Base-by-base conservation (phyloP, 1,284 basidiomycete genomes). In the Sparassis latifolia region DNA sequence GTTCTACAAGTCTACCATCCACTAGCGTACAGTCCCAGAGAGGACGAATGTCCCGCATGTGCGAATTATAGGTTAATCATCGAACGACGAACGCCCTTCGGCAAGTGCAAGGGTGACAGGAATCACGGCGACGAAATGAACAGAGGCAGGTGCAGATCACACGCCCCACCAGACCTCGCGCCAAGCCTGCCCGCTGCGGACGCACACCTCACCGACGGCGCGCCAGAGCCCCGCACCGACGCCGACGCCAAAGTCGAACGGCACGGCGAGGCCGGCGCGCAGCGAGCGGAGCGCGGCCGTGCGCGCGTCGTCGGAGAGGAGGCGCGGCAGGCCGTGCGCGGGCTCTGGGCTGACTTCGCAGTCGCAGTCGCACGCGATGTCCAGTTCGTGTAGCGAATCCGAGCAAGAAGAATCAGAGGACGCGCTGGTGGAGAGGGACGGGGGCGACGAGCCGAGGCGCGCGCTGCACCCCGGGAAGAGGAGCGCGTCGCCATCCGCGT, bases 391-490 rank as follows among this genome's bases (percentile, higher is more conserved):
- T 2, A 1, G 5, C 6, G 33, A 42, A 31, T n/a, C 31, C 10
- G 45, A 28, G 10, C 42, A 30, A 20, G 47, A 46, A 29, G 33
- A 44, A 4, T 56, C 57, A 10, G 52, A 30, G 29, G 5, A 43
- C 48, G 28, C 41, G 40, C 2, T 48, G 45, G 20, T 32, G 33
- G 10, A 45, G 40, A 3, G 46, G 35, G 32, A 33, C 2, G 41
- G 12, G 27, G 43, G 30, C 4, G 30, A 9, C 10, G 37, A 35
- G 27, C 44, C 37, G 0, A 39, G 29, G 35, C 51, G 42, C 30
- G 53, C 50, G 10, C 44, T 46, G 29, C 62, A 59, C 4, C 66
- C 67, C 10, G 65, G 65, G 49, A 71, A 70, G 35, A 69, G 55
- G 12, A 64, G 44, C 1, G 68, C 65, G 43, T 66, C 60, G 1